phyloP scores from a whole-genome alignment of 2,329 filamentous ascomycete genomes.

The Dissoconium aciculare region DNA sequence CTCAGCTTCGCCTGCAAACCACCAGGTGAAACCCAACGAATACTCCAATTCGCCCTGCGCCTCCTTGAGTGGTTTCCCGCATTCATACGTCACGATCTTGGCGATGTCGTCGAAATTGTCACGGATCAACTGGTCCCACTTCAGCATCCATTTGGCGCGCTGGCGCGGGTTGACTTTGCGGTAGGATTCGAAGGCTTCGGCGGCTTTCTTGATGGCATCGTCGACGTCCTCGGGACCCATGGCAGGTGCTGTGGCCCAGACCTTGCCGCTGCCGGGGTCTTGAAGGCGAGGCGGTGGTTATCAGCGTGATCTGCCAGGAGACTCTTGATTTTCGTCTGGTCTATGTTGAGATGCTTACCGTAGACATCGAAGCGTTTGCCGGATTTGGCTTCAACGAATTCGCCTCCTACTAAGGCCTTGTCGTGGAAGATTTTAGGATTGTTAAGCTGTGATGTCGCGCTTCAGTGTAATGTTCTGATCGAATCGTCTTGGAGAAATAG shows the following conservation, averaged over 20 bases:
- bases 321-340: no score
- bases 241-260: slow-evolving; percentile 34
- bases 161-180: slow-evolving; percentile 44
- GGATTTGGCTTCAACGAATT: slow-evolving; percentile 42
- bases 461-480: slow-evolving; percentile 3
- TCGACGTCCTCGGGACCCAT: slow-evolving; percentile 46
- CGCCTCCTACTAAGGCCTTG: slow-evolving; percentile 38
- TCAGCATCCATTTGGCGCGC: slow-evolving; percentile 47
- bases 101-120: slow-evolving; percentile 49
- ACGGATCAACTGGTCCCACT: slow-evolving; percentile 50
- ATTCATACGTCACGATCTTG: slow-evolving; percentile 46
- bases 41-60: slow-evolving; percentile 40
- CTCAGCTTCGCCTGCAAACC: slow-evolving; percentile 46
- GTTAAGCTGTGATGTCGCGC: slow-evolving; percentile 30
- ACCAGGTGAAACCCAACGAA: slow-evolving; percentile 40
- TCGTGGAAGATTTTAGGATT: slow-evolving; percentile 40
- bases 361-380: slow-evolving; percentile 43
- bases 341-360: slow-evolving; percentile 23
- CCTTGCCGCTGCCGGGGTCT: slow-evolving; percentile 39
- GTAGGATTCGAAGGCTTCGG: slow-evolving; percentile 47
- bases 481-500: slow-evolving; percentile 1
- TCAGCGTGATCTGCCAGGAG: no score
- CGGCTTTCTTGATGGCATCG: slow-evolving; percentile 42
- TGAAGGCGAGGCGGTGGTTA: slow-evolving; percentile 1
- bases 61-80: slow-evolving; percentile 39